These are phyloP conservation scores for Moricandia arvensis DNA, from an alignment of 345 rosid species.

Conservation along the genomic window DNA sequence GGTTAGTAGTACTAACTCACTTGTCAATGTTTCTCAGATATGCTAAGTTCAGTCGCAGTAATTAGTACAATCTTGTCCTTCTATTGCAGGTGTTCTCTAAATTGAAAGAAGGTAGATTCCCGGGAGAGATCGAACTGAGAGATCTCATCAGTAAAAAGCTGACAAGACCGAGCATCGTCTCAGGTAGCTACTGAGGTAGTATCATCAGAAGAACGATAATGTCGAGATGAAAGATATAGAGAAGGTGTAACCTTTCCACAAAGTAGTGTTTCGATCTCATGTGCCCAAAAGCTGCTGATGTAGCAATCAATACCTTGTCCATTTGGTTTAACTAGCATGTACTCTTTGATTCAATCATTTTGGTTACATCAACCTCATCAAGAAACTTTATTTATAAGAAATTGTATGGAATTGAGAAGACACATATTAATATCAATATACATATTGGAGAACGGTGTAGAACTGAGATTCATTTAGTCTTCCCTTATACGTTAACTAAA, in stretches of 20 bases:
- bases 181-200: constrained; percentile 28
- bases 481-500: not conserved
- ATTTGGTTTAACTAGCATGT: not conserved
- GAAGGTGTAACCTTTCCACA: constrained; percentile 1
- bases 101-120: constrained; percentile 74
- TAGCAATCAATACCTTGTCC: not conserved
- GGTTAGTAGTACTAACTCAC: constrained; percentile 43
- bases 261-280: constrained; percentile 5
- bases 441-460: not conserved
- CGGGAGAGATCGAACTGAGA: constrained; percentile 79
- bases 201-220: not conserved
- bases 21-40: not conserved
- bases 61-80: not conserved
- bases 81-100: constrained; percentile 72
- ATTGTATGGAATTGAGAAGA: not conserved
- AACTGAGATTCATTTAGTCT: not conserved
- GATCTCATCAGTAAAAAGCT: constrained; percentile 58
- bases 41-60: not conserved
- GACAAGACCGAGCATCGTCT: constrained; percentile 32
- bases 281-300: not conserved
- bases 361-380: not conserved
- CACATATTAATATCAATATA: constrained; percentile 1
- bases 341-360: constrained; percentile 6
- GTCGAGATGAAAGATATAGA: not conserved
- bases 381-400: not conserved